Conservation (phyloP, 225 moss, liverwort and hornwort species). For the Lunularia cruciata region DNA sequence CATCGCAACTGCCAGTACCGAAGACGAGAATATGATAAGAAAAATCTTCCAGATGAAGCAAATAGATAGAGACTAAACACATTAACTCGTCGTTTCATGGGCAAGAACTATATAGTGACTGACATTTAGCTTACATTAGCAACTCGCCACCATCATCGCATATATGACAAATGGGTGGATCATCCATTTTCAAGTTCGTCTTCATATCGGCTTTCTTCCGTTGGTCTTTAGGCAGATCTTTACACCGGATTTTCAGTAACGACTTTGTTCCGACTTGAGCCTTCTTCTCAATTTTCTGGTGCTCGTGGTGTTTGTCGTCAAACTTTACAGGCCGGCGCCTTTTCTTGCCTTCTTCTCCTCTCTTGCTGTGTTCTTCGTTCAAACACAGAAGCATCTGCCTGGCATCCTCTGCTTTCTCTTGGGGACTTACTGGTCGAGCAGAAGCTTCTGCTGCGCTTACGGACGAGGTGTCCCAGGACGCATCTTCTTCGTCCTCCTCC, state of each 20-base stretch:
- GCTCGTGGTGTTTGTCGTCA: not conserved
- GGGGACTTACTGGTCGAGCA: not conserved
- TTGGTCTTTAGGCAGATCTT: not conserved
- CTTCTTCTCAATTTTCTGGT: not conserved
- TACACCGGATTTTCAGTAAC: not conserved
- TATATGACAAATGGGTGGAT: slow-evolving; percentile 41
- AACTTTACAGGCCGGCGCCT: not conserved
- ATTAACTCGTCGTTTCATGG: not conserved
- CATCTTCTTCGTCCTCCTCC: not conserved
- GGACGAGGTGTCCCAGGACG: not conserved
- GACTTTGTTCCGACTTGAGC: not conserved
- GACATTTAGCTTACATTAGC: slow-evolving; percentile 24
- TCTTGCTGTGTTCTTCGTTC: slow-evolving; percentile 3
- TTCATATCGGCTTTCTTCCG: not conserved
- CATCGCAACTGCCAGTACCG: slow-evolving; percentile 37
- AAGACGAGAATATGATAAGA: too few relatives aligned
- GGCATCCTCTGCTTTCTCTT: not conserved
- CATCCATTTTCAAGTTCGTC: slow-evolving; percentile 1
- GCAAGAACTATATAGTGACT: too few relatives aligned
- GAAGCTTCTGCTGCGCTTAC: not conserved
- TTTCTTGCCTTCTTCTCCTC: not conserved
- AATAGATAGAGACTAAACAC: too few relatives aligned
- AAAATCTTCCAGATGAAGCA: too few relatives aligned
- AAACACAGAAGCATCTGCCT: not conserved
- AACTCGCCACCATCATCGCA: slow-evolving; percentile 47